phyloP scores from a whole-genome alignment of 1,284 basidiomycete species.

The Nidula niveotomentosa region DNA sequence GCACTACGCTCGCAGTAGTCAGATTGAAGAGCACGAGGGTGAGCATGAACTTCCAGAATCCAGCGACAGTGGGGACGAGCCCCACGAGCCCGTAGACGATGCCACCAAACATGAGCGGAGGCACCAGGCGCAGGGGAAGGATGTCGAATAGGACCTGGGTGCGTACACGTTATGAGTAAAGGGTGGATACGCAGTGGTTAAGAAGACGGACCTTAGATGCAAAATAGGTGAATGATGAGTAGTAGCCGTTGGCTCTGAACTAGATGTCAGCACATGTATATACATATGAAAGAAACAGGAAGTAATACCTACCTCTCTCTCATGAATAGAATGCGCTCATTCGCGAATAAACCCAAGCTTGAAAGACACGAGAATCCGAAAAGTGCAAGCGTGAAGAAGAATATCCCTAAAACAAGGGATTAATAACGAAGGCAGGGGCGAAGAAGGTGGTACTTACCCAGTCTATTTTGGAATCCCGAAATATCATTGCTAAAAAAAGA shows the following conservation, averaged over 20 bases:
- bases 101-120: constrained; percentile 91
- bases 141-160: constrained; percentile 89
- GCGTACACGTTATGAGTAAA: no score
- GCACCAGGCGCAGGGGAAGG: constrained; percentile 89
- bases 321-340: constrained; percentile 95
- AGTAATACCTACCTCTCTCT: constrained; percentile 71
- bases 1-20: constrained; percentile 87
- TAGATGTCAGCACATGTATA: background rate
- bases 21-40: constrained; percentile 94
- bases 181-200: background rate
- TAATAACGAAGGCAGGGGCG: background rate
- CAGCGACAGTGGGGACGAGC: constrained; percentile 84
- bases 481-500: constrained; percentile 75
- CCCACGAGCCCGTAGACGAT: constrained; percentile 95
- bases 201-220: constrained; percentile 69
- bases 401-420: constrained; percentile 61
- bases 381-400: constrained; percentile 94
- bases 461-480: constrained; percentile 89
- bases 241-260: constrained; percentile 91
- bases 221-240: constrained; percentile 95
- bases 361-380: constrained; percentile 97
- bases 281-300: background rate
- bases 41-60: constrained; percentile 98
- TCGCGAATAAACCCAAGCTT: constrained; percentile 89
- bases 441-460: constrained; percentile 43